Base-by-base conservation (phyloP, 352 stramenopile genomes). In the Blastocystis sp. region DNA sequence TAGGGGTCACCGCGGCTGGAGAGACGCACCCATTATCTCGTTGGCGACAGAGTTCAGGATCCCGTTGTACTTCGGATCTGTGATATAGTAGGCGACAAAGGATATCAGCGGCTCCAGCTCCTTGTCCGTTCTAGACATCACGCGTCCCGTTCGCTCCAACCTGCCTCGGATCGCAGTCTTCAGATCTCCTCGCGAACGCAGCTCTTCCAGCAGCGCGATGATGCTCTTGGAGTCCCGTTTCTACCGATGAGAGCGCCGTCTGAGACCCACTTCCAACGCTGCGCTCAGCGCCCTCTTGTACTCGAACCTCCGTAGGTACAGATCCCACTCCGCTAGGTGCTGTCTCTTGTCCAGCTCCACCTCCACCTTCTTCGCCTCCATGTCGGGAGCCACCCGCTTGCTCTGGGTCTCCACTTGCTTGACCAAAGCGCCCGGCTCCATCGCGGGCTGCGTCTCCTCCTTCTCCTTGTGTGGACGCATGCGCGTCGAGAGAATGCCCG, bases 221-320 rank as follows among this genome's bases (percentile, higher is more conserved):
- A 85, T 65, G 20, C 50, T 55, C 56, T 66, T 68, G 53, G 53
- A 24, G 30, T 62, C 53, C n/a, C 50, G 45, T n/a, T 30, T 53
- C 73, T 85, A 66, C 0, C 11, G n/a, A 4, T 39, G 18, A 85
- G 8, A 0, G n/a, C 39, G 1, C 50, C 3, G 20, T 50, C 41
- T 9, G 30, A 69, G n/a, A 39, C 73, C 24, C 26, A 85, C 73
- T 37, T 55, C 18, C 55, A 89, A 30, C 39, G 50, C 78, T 24
- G 78, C 78, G 55, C 76, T 59, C 41, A 89, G 66, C 55, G 78
- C 78, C 78, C 76, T 89, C 24, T 64, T 37, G 39, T 89, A 89
- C 43, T 76, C 53, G 66, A 89, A 89, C 56, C n/a, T 53, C 34
- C 30, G 13, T 47, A 89, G n/a, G 30, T 79, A 78, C 4, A 39